These are phyloP conservation scores for Phytophthora quininea DNA, from an alignment of 352 stramenopile genomes.

Conservation along the genomic window DNA sequence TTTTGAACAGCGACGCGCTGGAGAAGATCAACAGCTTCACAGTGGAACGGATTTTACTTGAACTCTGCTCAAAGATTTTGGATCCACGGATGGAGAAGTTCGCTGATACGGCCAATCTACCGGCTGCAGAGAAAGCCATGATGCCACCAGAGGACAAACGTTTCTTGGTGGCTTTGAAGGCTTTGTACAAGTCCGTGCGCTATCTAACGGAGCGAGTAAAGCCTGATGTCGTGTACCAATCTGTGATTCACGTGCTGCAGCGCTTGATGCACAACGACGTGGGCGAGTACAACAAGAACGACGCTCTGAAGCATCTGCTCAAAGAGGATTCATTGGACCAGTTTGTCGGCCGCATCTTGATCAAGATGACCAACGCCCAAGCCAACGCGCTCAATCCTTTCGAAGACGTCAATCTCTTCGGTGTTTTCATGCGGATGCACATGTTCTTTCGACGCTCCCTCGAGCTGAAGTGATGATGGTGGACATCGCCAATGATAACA, in stretches of 20 bases:
- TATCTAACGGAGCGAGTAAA: conserved; percentile 64
- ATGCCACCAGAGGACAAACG: conserved; percentile 64
- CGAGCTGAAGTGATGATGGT: conserved; percentile 67
- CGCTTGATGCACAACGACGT: conserved; percentile 83
- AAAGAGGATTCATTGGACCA: conserved; percentile 83
- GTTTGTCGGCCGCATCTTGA: conserved; percentile 70
- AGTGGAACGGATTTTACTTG: conserved; percentile 78
- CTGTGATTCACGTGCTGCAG: conserved; percentile 82
- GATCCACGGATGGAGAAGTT: conserved; percentile 74
- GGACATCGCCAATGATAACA: conserved; percentile 78
- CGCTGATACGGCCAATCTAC: conserved; percentile 43
- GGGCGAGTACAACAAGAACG: conserved; percentile 78
- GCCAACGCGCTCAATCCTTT: conserved; percentile 68
- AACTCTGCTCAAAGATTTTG: conserved; percentile 76
- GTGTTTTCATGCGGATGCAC: conserved; percentile 88
- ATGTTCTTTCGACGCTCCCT: conserved; percentile 83
- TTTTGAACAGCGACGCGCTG: conserved; percentile 63
- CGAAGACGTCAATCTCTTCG: conserved; percentile 81
- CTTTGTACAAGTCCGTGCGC: conserved; percentile 65
- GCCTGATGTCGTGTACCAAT: conserved; percentile 74
- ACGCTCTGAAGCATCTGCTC: conserved; percentile 72
- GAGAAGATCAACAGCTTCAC: conserved; percentile 74
- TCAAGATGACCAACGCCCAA: conserved; percentile 69
- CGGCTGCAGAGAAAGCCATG: conserved; percentile 40
- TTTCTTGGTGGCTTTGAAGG: conserved; percentile 74